Conservation (phyloP, 495 filamentous ascomycete genomes). For the Talaromyces proteolyticus region DNA sequence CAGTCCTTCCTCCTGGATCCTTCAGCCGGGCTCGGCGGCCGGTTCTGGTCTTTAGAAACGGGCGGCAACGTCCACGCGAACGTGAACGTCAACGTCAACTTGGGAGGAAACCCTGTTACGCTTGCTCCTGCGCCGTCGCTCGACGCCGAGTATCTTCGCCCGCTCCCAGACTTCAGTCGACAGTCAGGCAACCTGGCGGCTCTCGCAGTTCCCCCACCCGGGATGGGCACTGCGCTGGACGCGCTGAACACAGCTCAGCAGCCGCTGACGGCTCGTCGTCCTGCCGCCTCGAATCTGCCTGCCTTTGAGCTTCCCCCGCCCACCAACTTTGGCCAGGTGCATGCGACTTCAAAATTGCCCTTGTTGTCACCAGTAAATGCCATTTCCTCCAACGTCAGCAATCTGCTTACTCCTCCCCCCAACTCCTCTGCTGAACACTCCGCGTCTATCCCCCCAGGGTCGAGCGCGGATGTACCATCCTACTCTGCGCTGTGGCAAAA, state of each 20-base stretch:
- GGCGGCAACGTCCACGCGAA: no score
- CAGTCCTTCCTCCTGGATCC: slow-evolving; percentile 37
- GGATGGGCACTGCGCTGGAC: slow-evolving; percentile 42
- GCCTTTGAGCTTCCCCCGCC: slow-evolving; percentile 58
- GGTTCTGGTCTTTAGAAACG: slow-evolving; percentile 32
- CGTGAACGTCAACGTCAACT: slow-evolving; percentile 14
- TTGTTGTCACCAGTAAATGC: slow-evolving; percentile 34
- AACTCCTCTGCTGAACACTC: slow-evolving; percentile 58
- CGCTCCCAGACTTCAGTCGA: slow-evolving; percentile 17
- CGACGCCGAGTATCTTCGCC: slow-evolving; percentile 30
- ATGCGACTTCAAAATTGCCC: slow-evolving; percentile 34
- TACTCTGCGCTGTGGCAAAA: slow-evolving; percentile 37
- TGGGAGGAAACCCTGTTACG: background rate
- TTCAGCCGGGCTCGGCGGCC: slow-evolving; percentile 34
- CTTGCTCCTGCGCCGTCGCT: slow-evolving; percentile 19
- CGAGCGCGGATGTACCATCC: slow-evolving; percentile 40
- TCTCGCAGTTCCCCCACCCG: slow-evolving; percentile 34
- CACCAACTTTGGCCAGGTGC: slow-evolving; percentile 16
- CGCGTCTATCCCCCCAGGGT: slow-evolving; percentile 33
- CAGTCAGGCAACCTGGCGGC: slow-evolving; percentile 35
- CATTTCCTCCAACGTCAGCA: slow-evolving; percentile 47
- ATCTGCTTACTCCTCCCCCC: slow-evolving; percentile 57
- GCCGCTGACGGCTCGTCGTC: slow-evolving; percentile 52
- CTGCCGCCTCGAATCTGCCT: slow-evolving; percentile 55
- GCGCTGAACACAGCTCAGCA: slow-evolving; percentile 31